Conservation (phyloP, 2,329 filamentous ascomycete species). For the Phyllosticta paracitricarpa region DNA sequence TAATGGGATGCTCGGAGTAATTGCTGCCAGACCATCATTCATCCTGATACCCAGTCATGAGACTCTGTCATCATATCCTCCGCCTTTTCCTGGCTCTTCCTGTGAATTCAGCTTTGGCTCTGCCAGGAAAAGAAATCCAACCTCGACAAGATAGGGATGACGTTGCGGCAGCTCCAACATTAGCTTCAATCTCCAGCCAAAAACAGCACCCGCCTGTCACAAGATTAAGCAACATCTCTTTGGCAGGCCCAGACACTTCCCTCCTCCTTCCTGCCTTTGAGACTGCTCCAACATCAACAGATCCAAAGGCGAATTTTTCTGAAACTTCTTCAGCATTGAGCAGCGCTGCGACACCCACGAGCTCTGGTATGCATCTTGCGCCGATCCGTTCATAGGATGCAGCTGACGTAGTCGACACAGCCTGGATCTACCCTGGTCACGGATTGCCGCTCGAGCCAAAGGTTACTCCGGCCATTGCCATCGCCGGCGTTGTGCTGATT, state of each 20-base stretch:
- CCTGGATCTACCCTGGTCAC: conserved; percentile 7
- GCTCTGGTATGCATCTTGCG: neutral
- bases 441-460: conserved; percentile 59
- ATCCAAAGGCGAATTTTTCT: neutral
- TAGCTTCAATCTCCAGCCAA: neutral
- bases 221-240: neutral
- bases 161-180: neutral
- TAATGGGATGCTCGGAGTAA: neutral
- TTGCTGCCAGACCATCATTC: neutral
- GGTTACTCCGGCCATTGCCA: conserved; percentile 71
- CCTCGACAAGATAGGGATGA: neutral
- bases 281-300: neutral
- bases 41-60: neutral
- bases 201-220: neutral
- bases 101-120: neutral
- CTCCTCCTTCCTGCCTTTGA: no score
- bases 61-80: neutral
- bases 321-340: neutral
- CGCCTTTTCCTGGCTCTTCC: neutral
- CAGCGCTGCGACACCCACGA: neutral
- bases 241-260: neutral
- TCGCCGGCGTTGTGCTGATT: conserved; percentile 69
- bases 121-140: neutral
- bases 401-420: neutral
- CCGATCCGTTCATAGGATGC: neutral